Conservation (phyloP, 805 yeast species). For the Wickerhamia fluorescens region DNA sequence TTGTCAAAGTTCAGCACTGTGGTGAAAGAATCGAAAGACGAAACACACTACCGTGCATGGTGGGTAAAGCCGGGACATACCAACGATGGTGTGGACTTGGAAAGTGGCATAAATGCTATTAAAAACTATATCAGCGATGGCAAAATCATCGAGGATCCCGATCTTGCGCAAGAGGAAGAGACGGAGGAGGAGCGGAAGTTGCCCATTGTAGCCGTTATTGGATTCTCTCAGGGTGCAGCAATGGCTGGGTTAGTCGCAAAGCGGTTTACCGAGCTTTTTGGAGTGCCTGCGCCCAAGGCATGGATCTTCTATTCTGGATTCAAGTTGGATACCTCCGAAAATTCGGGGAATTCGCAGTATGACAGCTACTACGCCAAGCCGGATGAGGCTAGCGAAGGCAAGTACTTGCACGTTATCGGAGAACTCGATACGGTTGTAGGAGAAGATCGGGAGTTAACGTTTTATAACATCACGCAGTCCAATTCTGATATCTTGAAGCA, state of each 20-base stretch:
- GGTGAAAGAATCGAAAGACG: constrained; percentile 23
- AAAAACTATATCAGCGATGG: constrained; percentile 48
- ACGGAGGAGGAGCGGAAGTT: constrained; percentile 12
- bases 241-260: constrained; percentile 65
- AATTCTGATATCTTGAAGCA: constrained; percentile 62
- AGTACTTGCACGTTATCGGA: constrained; percentile 71
- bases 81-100: constrained; percentile 40
- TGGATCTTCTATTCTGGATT: constrained; percentile 71
- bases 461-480: constrained; percentile 38
- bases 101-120: constrained; percentile 44
- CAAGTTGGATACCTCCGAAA: constrained; percentile 21
- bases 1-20: constrained; percentile 42
- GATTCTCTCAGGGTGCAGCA: constrained; percentile 95
- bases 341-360: constrained; percentile 20
- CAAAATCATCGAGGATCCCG: constrained; percentile 36
- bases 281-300: constrained; percentile 44
- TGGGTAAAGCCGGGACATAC: constrained; percentile 48
- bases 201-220: constrained; percentile 84
- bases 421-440: constrained; percentile 82
- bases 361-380: constrained; percentile 16
- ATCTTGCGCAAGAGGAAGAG: constrained; percentile 13
- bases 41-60: constrained; percentile 58
- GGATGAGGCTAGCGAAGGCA: constrained; percentile 15
- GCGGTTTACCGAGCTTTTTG: constrained; percentile 48
- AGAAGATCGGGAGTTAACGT: constrained; percentile 55